phyloP scores from a whole-genome alignment of 2,329 filamentous ascomycete species.

The Esteya vermicola region DNA sequence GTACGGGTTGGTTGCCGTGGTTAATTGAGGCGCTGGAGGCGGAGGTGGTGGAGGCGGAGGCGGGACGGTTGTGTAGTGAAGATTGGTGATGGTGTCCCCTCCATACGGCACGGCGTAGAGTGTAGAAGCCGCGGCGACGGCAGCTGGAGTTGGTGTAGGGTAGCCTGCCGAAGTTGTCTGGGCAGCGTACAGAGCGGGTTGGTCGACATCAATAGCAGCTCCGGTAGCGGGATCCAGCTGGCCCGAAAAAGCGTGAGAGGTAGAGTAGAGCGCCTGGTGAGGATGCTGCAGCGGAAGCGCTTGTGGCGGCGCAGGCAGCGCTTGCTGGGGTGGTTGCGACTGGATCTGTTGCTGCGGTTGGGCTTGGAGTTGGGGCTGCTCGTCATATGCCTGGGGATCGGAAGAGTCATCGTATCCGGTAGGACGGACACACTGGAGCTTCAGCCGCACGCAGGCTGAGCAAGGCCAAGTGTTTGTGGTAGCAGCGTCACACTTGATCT shows the following conservation, averaged over 20 bases:
- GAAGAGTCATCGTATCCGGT: constrained; percentile 59
- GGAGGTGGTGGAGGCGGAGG: no score
- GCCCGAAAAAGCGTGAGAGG: no score
- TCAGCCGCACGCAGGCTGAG: constrained; percentile 81
- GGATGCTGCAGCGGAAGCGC: constrained; percentile 11
- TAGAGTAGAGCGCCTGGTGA: no score
- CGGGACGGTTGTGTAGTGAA: constrained; percentile 40
- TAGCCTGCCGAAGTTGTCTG: constrained; percentile 28
- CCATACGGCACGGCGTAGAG: constrained; percentile 35
- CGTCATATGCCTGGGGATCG: constrained; percentile 33
- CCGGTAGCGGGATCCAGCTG: no score
- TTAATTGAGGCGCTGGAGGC: constrained; percentile 39
- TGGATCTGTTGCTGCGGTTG: constrained; percentile 13
- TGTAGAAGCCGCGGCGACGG: constrained; percentile 18
- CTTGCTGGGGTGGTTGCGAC: constrained; percentile 24
- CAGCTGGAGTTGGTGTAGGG: constrained; percentile 8
- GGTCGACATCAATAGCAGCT: constrained; percentile 17
- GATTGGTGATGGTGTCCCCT: constrained; percentile 30
- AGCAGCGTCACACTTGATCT: constrained; percentile 96
- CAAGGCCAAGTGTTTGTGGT: constrained; percentile 97
- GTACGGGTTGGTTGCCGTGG: constrained; percentile 22
- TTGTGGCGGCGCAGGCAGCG: constrained; percentile 24
- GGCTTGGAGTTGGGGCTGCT: constrained; percentile 30
- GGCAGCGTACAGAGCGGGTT: constrained; percentile 30
- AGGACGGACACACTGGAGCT: constrained; percentile 84